Evolutionary conservation across 495 filamentous ascomycete species (phyloP).

Genomic region (Jackrogersella minutella): DNA sequence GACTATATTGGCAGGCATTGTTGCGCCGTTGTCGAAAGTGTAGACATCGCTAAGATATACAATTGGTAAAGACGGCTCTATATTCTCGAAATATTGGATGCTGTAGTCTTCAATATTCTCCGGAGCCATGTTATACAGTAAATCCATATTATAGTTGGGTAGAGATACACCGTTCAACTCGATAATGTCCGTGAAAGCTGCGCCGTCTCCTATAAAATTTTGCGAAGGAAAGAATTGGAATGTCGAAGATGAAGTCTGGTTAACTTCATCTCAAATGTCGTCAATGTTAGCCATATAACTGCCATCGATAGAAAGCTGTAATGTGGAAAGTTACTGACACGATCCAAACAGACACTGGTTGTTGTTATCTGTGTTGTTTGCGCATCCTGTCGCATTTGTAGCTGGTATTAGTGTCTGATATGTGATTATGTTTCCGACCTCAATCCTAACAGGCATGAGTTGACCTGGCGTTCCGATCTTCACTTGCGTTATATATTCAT

Average conservation of each 20-base stretch:
- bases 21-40: too few species aligned
- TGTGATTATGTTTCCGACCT: neutral
- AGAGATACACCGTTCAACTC: neutral
- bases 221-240: too few species aligned
- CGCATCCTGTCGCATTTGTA: neutral
- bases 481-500: neutral
- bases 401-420: neutral
- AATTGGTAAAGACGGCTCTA: neutral
- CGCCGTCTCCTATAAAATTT: neutral
- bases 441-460: neutral
- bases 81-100: neutral
- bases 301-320: neutral
- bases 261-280: neutral
- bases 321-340: neutral
- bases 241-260: neutral
- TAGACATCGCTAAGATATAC: neutral
- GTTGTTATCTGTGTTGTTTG: neutral
- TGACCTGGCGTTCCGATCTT: constrained; percentile 1
- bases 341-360: neutral
- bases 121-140: too few species aligned
- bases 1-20: neutral
- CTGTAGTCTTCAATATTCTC: too few species aligned
- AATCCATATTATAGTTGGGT: neutral
- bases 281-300: neutral
- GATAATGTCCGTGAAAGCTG: neutral